Evolutionary conservation across 768 basidiomycete genomes (phyloP), one percentile per base, ranked within the genome.

Genomic region (Kwoniella europaea): DNA sequence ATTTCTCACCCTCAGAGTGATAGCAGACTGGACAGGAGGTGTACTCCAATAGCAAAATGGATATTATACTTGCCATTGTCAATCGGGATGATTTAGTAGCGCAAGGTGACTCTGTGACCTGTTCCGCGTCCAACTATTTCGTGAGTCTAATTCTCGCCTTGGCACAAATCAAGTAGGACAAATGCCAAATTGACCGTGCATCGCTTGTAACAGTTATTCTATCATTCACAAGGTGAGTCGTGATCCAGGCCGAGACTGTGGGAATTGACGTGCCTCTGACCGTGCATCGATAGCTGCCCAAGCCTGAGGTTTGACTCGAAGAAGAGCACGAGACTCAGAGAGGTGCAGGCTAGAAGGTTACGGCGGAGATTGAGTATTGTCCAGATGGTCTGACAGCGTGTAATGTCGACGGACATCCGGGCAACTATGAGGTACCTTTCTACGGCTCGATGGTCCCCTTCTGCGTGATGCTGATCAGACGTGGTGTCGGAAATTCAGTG

Each of bases 61-160:
- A 10, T 24, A 65, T 27, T 65, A 65, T 29, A 41, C 18, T 4
- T 60, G 59, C 12, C 59, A 60, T 42, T 60, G 59, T 24, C 35
- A 43, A 1, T n/a, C 59, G n/a, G n/a, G 5, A 60, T 24, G 22
- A 43, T 16, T 15, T 60, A 10, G 16, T 12, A 6, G 41, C 10
- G 15, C 20, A 2, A 27, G 41, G 43, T 5, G 4, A 35, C 16
- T 1, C 20, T 7, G 24, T 10, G 16, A 60, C 59, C 9, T 60
- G 59, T 20, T 35, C 29, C 3, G 41, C 35, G 9, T 16, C 15
- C 59, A 60, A n/a, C 24, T 60, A 60, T 18, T 60, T 60, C n/a
- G 59, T 60, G 41, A 43, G 59, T 60, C 41, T 1, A 15, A 15
- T 1, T 50, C n/a, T 18, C 13, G 9, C 16, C 57, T 50, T 0